Base-by-base conservation (phyloP, 1,284 basidiomycete genomes). In the Trametes pubescens region DNA sequence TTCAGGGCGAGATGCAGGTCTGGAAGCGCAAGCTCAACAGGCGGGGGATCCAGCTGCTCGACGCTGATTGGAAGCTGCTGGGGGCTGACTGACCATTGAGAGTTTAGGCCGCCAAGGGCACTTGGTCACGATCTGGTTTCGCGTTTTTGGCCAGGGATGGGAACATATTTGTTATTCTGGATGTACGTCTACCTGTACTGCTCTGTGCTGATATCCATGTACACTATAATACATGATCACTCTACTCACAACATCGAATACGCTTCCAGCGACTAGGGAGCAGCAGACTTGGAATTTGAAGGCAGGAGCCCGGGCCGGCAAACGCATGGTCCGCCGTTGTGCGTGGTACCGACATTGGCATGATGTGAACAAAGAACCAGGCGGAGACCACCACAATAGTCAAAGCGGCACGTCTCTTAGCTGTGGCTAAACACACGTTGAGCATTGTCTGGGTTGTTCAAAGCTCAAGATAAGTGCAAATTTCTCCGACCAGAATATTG, bases 1-100 rank as follows among this genome's bases (percentile, higher is more conserved):
- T 92, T 14, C 91, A 92, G 75, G 91, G 91, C 47, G 88, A 92
- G 74, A 89, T 93, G 86, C 78, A 81, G 65, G 82, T 86, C 57
- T 93, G 91, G 91, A 80, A 81, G 63, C 80, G 83, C 51, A 81
- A 88, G 56, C 78, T 93, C 40, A 78, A 76, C 14, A 80, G 85
- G 63, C 79, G 82, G 65, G 80, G 84, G 0, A 82, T 93, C 47
- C 80, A 82, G 29, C 76, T 93, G 38, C 75, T 93, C 55, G 91
- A 93, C 71, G 80, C 82, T 14, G 86, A 90, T 64, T 91, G 90
- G 89, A 86, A 81, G 64, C 74, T 32, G 3, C 29, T 76, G 55
- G 77, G 68, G 13, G 57, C 60, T 18, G 62, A 43, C 2, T 43
- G 40, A 43, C 8, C 29, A 67, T 34, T 71, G 57, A 64, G 16